Evolutionary conservation across 2,329 filamentous ascomycete genomes (phyloP).

Genomic region (Apiospora marii): DNA sequence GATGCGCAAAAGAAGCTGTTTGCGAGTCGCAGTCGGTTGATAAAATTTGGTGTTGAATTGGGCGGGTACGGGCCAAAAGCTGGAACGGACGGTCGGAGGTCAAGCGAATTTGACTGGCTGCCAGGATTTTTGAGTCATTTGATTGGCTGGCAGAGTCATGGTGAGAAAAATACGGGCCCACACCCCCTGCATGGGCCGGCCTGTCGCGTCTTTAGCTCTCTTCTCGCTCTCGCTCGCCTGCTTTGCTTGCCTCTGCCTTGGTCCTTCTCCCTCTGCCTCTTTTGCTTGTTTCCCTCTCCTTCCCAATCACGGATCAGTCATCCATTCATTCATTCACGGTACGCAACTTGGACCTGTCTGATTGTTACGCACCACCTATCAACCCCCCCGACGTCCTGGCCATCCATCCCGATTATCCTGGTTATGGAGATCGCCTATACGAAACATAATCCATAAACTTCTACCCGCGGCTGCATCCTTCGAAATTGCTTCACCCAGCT

Average conservation of each 20-base stretch:
- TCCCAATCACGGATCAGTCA: constrained; percentile 18
- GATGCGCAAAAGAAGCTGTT: constrained; percentile 23
- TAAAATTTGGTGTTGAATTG: constrained; percentile 37
- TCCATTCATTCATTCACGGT: constrained; percentile 3
- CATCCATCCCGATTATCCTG: neutral
- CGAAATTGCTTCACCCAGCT: constrained; percentile 7
- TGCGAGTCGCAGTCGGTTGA: constrained; percentile 39
- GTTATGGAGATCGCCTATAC: neutral
- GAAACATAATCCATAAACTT: constrained; percentile 16
- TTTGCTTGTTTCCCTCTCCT: constrained; percentile 7
- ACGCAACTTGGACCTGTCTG: neutral
- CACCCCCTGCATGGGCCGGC: constrained; percentile 22
- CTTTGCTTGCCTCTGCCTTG: constrained; percentile 7
- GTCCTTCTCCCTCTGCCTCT: constrained; percentile 18
- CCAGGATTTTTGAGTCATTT: constrained; percentile 26
- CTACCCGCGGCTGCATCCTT: neutral
- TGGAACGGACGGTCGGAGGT: constrained; percentile 21
- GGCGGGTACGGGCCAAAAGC: constrained; percentile 25
- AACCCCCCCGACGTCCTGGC: neutral
- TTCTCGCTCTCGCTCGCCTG: neutral
- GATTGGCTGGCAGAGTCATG: constrained; percentile 35
- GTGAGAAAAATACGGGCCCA: constrained; percentile 15
- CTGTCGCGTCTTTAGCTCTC: constrained; percentile 26
- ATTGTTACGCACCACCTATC: neutral
- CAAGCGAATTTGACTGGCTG: constrained; percentile 24